Percentiles rank a stretch among this genome's conserved stretches.
Conservation (phyloP, 441 rosid genomes). For the Flueggea neowawraea region DNA sequence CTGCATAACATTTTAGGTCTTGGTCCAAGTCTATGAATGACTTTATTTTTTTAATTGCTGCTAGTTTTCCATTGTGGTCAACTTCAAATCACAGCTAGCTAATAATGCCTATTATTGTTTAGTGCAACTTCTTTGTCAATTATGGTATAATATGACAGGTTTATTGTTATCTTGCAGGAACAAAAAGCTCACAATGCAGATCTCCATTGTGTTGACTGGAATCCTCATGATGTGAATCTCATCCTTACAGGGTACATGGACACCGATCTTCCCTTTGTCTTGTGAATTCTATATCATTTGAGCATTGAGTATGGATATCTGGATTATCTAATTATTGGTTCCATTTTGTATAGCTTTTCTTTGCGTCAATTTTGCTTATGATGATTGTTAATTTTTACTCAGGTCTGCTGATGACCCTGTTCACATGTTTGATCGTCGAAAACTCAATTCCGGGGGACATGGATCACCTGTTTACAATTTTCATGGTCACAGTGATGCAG, state of each 20-base stretch:
- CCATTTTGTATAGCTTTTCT: background rate
- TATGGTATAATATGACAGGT: background rate
- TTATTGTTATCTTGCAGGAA: slow-evolving; percentile 42
- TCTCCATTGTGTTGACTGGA: slow-evolving; percentile 96
- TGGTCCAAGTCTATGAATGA: too few species aligned
- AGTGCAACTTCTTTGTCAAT: too few species aligned
- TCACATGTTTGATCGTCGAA: slow-evolving; percentile 87
- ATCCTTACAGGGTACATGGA: slow-evolving; percentile 70
- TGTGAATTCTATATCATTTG: too few species aligned
- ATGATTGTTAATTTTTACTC: slow-evolving; percentile 13
- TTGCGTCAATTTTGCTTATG: background rate
- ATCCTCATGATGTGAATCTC: slow-evolving; percentile 78
- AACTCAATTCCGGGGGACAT: slow-evolving; percentile 59
- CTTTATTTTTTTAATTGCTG: background rate
- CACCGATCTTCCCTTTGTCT: background rate
- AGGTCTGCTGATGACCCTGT: slow-evolving; percentile 97
- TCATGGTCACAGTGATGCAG: slow-evolving; percentile 97
- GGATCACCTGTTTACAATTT: slow-evolving; percentile 82
- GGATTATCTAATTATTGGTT: background rate
- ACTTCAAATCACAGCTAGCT: background rate
- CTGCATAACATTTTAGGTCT: background rate
- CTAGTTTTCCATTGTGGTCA: background rate
- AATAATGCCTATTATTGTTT: too few species aligned
- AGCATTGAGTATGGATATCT: background rate
- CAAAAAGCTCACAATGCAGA: slow-evolving; percentile 90